Evolutionary conservation across 2,329 filamentous ascomycete genomes (phyloP), one percentile per base, ranked within the genome.

Genomic region (Cryphonectria japonica): DNA sequence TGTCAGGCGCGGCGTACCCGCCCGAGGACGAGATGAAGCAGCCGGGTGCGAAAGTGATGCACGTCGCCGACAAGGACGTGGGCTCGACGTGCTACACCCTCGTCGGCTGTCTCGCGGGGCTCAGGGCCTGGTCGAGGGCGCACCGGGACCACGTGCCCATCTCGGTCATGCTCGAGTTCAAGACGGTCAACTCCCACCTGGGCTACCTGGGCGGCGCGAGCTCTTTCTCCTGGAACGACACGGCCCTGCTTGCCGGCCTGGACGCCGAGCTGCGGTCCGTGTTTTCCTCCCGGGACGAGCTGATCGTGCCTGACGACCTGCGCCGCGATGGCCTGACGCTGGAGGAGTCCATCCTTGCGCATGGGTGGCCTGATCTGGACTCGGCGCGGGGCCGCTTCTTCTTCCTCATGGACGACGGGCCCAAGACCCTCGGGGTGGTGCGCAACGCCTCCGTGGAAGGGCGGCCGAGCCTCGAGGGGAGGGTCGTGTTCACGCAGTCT

Each of bases 361-460:
- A 82, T 68, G 85, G 85, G n/a, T 86, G 85, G 84, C 85, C 85
- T 0, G 80, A 80, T 16, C 78, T 87, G 2, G 79, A 82, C 2
- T 79, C 80, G 2, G 80, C 82, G 0, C 77, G 83, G 14, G 84
- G 84, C 5, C 80, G 82, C 41, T 80, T 86, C 74, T 79, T 86
- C 71, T 86, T 86, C 78, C 81, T 83, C 73, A 85, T 86, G 78
- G 85, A 86, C 75, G 86, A 86, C 74, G 82, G 83, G 39, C 82
- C 82, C 0, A 80, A 22, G 63, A 52, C 63, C 13, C 63, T 80
- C 22, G 76, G 79, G 26, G 77, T 73, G 46, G 77, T 82, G 3
- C 80, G 82, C 52, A 76, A 79, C 37, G 74, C 80, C n/a, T 86
- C 86, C 75, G 78, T 75, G 19, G 74, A 70, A 54, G 77, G 74